Evolutionary conservation across 495 filamentous ascomycete genomes (phyloP), one percentile per base, ranked within the genome.

Genomic region (Aspergillus mulundensis): DNA sequence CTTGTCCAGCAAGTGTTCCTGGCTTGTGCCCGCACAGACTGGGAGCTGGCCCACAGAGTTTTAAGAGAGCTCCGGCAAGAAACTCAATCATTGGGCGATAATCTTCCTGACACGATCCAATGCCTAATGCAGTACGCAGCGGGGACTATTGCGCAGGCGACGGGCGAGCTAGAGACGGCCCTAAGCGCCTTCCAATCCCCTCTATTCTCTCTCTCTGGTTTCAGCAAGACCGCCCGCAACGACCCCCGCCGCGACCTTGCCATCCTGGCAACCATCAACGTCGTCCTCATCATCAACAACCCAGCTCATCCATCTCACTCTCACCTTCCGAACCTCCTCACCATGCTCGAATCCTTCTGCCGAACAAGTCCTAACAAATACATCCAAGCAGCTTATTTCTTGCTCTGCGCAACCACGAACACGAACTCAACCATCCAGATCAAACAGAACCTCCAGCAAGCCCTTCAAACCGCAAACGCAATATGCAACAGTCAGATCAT

Each of bases 191-290:
- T 85, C 73, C 76, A 83, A 63, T 80, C 84, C 39, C 66, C 73
- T 10, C 66, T 73, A 34, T 81, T 95, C 54, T 71, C 69, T 20
- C 64, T 78, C 23, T 76, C 86, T 16, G 65, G 63, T 16, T 70
- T 61, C 51, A 79, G 63, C 56, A 70, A 63, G 41, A 71, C 69
- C 59, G 59, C 70, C 43, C 71, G 69, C 47, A 74, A 81, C 50
- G 80, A 85, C 34, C 73, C 84, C n/a, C 79, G 81, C 44, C 78
- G 81, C 3, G 89, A 96, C 58, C 73, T 95, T 18, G 75, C 84
- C 8, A 81, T 95, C 46, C 81, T 97, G 11, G 87, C 90, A 5
- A 75, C 84, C 5, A 80, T 99, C 55, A 97, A 95, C 69, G 80
- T 80, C 20, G 71, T 96, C 23, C 86, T 91, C 66, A 94, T 97